A percentile compares a stretch with the other conserved stretches of the same genome.
Conservation (phyloP, 164 flowering plant species). For the Pachysandra terminalis region DNA sequence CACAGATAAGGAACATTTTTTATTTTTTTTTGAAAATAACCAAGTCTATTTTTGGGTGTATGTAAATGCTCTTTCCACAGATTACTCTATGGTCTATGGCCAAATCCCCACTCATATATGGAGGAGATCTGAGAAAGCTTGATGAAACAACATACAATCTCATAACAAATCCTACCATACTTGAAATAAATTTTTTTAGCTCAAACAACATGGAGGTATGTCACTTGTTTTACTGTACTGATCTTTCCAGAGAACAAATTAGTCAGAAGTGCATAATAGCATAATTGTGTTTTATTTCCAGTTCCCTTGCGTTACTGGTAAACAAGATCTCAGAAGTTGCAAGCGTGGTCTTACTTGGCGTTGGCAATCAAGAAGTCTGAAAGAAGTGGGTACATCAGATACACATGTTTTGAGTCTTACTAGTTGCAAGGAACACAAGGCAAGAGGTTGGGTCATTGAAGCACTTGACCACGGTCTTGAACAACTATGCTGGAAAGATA, state of each 20-base stretch:
- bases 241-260: not conserved
- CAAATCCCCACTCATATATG: constrained; percentile 92
- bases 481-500: constrained; percentile 64
- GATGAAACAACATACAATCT: constrained; percentile 52
- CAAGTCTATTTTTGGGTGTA: not conserved
- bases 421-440: constrained; percentile 46
- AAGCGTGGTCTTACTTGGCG: not conserved
- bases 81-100: constrained; percentile 93
- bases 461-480: constrained; percentile 37
- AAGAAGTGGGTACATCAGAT: constrained; percentile 9
- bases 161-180: constrained; percentile 67
- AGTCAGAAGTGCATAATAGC: not conserved
- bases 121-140: constrained; percentile 81
- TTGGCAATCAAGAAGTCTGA: constrained; percentile 11
- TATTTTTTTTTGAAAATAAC: no score
- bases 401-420: constrained; percentile 34
- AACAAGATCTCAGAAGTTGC: constrained; percentile 3
- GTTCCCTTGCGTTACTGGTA: constrained; percentile 47
- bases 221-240: not conserved
- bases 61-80: constrained; percentile 33
- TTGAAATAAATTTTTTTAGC: constrained; percentile 74
- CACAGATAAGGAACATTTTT: not conserved
- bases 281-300: constrained; percentile 23
- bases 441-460: constrained; percentile 51
- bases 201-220: constrained; percentile 72